Conservation (phyloP, 805 yeast species). For the Zygotorulaspora florentina region DNA sequence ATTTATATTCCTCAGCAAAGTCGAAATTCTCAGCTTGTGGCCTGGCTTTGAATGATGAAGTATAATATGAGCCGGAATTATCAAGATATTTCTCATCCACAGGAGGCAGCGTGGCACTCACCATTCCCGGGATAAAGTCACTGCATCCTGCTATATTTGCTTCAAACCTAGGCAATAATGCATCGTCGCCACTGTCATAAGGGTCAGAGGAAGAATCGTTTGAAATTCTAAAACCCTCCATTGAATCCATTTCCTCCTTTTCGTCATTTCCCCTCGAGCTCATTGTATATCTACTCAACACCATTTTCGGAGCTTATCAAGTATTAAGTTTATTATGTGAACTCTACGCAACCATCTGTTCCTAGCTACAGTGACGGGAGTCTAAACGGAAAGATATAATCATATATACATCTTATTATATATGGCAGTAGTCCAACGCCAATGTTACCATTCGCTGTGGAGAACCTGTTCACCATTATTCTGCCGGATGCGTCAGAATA, state of each 20-base stretch:
- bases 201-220: not conserved
- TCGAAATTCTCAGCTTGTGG: constrained; percentile 30
- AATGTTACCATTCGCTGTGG: too few species aligned
- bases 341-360: too few species aligned
- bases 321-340: not conserved
- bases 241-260: not conserved
- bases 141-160: not conserved
- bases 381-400: too few species aligned
- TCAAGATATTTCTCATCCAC: constrained; percentile 11
- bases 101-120: constrained; percentile 6
- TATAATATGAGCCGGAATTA: constrained; percentile 18
- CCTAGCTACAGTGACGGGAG: too few species aligned
- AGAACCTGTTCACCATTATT: too few species aligned
- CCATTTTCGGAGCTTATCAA: not conserved
- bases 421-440: too few species aligned
- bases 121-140: constrained; percentile 2
- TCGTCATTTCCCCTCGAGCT: not conserved
- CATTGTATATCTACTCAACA: not conserved
- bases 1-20: constrained; percentile 19
- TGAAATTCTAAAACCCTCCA: not conserved
- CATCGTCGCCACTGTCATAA: not conserved
- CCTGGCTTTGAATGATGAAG: constrained; percentile 22
- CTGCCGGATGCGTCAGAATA: too few species aligned
- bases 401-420: too few species aligned
- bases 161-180: not conserved